A percentile compares a stretch with the other conserved stretches of the same genome.
Evolutionary conservation across 306 rosid species (phyloP).

Genomic region (Arachis stenosperma): DNA sequence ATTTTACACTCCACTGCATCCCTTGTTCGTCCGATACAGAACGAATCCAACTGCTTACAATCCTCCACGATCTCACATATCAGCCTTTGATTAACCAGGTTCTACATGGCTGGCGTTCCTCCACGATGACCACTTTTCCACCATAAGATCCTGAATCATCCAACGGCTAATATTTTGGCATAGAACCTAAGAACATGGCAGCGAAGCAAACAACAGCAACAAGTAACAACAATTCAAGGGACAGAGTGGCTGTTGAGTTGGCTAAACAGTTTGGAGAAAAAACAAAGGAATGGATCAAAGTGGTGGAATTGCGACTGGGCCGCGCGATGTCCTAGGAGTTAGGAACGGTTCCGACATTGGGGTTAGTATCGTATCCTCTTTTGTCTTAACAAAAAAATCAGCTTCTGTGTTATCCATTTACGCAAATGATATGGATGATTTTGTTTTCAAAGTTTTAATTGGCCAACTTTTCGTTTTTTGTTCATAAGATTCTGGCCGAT

Average conservation of each 20-base stretch:
- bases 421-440: background rate
- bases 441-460: background rate
- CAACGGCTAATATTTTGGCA: constrained; percentile 29
- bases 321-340: constrained; percentile 80
- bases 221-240: background rate
- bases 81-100: constrained; percentile 64
- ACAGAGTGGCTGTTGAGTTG: constrained; percentile 42
- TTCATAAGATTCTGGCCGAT: constrained; percentile 3
- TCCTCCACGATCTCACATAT: constrained; percentile 55
- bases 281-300: constrained; percentile 58
- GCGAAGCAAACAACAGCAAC: constrained; percentile 26
- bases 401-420: background rate
- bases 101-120: constrained; percentile 54
- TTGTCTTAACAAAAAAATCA: background rate
- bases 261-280: constrained; percentile 44
- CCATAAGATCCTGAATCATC: constrained; percentile 41
- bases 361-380: constrained; percentile 53
- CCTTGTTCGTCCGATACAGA: constrained; percentile 43
- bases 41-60: constrained; percentile 27
- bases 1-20: background rate
- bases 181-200: constrained; percentile 38
- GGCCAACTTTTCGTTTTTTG: background rate
- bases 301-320: constrained; percentile 86
- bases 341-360: constrained; percentile 74
- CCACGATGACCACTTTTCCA: constrained; percentile 50